A percentile compares a stretch with the other conserved stretches of the same genome.
Evolutionary conservation across 495 filamentous ascomycete species (phyloP).

Genomic region (Aspergillus sclerotiicarbonarius): DNA sequence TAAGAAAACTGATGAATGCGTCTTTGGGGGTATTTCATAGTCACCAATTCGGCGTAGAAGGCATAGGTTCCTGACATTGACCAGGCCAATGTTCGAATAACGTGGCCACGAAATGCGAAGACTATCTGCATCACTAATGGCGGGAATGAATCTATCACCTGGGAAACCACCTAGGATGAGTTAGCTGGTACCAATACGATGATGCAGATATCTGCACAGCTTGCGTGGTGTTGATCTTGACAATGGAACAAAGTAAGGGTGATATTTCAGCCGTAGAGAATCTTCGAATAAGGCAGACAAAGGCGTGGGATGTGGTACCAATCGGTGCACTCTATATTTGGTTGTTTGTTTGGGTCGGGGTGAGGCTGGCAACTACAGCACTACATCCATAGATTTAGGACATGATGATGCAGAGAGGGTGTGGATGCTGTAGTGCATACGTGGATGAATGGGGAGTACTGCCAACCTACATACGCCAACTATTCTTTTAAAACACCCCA

Average conservation of each 20-base stretch:
- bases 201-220: constrained; percentile 1
- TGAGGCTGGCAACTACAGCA: not conserved
- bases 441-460: not conserved
- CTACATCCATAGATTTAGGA: not conserved
- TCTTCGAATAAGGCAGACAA: not conserved
- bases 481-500: no score
- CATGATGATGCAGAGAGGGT: not conserved
- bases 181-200: not conserved
- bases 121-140: no score
- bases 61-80: no score
- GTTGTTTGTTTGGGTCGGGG: not conserved
- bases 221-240: not conserved
- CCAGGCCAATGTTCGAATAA: no score
- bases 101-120: no score
- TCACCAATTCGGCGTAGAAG: no score
- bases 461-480: not conserved
- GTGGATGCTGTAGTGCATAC: not conserved
- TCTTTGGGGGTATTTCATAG: no score
- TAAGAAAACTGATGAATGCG: no score
- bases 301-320: not conserved
- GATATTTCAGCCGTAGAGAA: not conserved
- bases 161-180: not conserved
- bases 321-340: not conserved
- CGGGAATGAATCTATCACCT: not conserved
- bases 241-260: not conserved